phyloP scores from a whole-genome alignment of 768 basidiomycete species.

The Trichaptum fuscoviolaceum region DNA sequence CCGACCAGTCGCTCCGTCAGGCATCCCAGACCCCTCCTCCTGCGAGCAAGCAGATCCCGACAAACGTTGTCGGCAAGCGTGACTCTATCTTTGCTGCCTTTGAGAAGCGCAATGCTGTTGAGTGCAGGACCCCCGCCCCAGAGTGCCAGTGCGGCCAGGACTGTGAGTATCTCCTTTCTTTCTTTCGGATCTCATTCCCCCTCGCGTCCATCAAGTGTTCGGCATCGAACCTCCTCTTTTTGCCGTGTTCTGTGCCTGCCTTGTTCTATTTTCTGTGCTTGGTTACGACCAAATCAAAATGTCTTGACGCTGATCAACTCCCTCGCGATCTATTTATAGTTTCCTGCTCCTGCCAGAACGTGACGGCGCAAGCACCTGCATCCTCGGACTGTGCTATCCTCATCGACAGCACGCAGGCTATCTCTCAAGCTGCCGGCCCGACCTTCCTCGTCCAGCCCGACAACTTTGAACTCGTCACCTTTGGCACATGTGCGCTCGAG shows the following conservation, averaged over 20 bases:
- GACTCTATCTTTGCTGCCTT: not conserved
- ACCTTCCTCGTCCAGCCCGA: not conserved
- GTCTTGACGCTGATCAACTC: not conserved
- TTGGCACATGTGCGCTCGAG: not conserved
- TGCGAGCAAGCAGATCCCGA: not conserved
- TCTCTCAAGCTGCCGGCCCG: not conserved
- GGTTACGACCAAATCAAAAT: not conserved
- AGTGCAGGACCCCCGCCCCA: not conserved
- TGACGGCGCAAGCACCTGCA: not conserved
- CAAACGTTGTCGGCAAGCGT: not conserved
- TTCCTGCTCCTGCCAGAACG: not conserved
- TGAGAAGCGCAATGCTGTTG: not conserved
- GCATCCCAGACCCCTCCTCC: not conserved
- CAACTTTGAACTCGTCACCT: not conserved
- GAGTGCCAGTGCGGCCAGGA: slow-evolving; percentile 1
- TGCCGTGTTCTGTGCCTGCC: not conserved
- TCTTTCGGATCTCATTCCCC: not conserved
- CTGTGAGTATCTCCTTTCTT: not conserved
- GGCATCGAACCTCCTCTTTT: not conserved
- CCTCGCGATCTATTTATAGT: not conserved
- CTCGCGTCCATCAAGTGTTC: not conserved
- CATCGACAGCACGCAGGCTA: not conserved
- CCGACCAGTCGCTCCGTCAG: not conserved
- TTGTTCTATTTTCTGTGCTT: not conserved
- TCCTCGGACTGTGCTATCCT: not conserved